Base-by-base conservation (phyloP, 805 yeast species). In the Sungouiella blattae region DNA sequence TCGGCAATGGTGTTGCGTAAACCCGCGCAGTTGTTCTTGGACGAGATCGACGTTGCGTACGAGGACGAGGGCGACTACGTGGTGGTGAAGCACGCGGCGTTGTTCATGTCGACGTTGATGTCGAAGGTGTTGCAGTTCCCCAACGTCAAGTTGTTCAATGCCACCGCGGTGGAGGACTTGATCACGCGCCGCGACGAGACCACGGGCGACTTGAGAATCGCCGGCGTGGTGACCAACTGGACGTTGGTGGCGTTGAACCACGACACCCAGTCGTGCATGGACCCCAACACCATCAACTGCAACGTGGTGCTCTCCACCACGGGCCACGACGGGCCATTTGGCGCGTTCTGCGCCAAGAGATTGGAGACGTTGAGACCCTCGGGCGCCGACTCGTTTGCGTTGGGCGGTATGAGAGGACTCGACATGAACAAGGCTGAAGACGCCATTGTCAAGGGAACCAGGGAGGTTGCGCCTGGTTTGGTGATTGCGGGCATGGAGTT, bases 171-270 rank as follows among this genome's bases (percentile, higher is more conserved):
- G 32, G 91, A 83, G 58, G 91, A 83, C 53, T 69, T 83, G 60
- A 80, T 83, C 53, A 83, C 89, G 32, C 77, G 88, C 57, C 73
- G 75, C 37, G 78, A 75, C 40, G 74, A 69, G 18, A 40, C 53
- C 22, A 62, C 73, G 30, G 84, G 83, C 33, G 73, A 75, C 40
- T 62, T 81, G 34, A 71, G 82, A 47, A 75, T 81, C 40, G 86
- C 86, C 16, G 91, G 91, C 57, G 89, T 82, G 25, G 89, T 83
- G 28, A 82, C 87, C 52, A 83, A 83, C 71, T 83, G 89, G 89
- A 83, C 89, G 28, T 67, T 83, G 50, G 89, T 83, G 16, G 67
- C 87, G 4, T 70, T 79, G 73, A 80, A 81, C 58, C 89, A 83
- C 53, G 84, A 79, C 55, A 76, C 77, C 37, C 89, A 83, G 59